phyloP scores from a whole-genome alignment of 2,329 filamentous ascomycete genomes.

The Fusarium heterosporum region DNA sequence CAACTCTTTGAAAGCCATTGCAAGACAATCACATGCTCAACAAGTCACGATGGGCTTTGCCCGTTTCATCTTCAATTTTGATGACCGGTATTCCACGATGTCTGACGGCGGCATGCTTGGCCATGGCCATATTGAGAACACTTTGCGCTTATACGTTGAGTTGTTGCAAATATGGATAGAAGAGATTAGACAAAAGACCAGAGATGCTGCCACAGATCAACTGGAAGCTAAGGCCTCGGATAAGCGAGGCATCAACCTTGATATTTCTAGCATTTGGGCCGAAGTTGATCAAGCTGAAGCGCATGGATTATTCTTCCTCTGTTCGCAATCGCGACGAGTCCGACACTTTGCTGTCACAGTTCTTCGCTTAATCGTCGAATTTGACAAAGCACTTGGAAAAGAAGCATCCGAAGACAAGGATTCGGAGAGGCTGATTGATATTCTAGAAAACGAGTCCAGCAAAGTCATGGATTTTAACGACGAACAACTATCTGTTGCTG shows the following conservation, averaged over 20 bases:
- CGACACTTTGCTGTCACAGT: conserved; percentile 93
- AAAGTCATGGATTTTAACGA: conserved; percentile 93
- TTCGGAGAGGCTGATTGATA: conserved; percentile 83
- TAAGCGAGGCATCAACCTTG: conserved; percentile 80
- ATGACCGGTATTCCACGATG: conserved; percentile 97
- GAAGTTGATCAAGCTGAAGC: conserved; percentile 98
- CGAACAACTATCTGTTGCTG: conserved; percentile 89
- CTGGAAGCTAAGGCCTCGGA: conserved; percentile 73
- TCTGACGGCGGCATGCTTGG: conserved; percentile 97
- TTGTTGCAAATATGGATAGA: conserved; percentile 97
- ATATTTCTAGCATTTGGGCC: conserved; percentile 87
- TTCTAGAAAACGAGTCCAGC: conserved; percentile 89
- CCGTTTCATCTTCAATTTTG: conserved; percentile 98
- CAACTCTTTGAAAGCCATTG: conserved; percentile 94
- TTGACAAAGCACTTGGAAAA: conserved; percentile 88
- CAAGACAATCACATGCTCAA: conserved; percentile 90
- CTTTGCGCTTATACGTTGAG: conserved; percentile 91
- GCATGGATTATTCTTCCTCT: conserved; percentile 95
- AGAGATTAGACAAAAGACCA: conserved; percentile 88
- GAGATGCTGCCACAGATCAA: conserved; percentile 74
- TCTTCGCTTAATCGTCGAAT: conserved; percentile 89
- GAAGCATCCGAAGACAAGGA: conserved; percentile 68
- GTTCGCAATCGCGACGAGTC: conserved; percentile 92
- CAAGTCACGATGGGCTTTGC: conserved; percentile 97
- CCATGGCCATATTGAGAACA: conserved; percentile 93